Percentiles rank a stretch among this genome's conserved stretches.
Evolutionary conservation across 495 filamentous ascomycete genomes (phyloP).

Genomic region (Aspergillus carlsbadensis): DNA sequence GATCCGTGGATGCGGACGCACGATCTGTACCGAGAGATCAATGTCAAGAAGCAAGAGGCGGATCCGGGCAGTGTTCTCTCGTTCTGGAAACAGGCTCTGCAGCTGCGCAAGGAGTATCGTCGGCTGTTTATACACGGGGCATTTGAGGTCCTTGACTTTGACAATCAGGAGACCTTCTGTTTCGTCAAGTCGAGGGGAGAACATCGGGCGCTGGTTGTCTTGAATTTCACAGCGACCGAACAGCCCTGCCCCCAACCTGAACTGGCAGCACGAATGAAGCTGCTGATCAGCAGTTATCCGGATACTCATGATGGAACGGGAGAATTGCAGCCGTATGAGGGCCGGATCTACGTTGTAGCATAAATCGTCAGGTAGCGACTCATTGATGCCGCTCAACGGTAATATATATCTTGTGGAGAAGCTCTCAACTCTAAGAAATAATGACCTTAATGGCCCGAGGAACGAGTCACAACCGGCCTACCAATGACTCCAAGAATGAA

Average conservation of each 20-base stretch:
- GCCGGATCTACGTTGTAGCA: conserved; percentile 17
- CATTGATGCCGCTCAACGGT: too few relatives aligned
- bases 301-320: neutral
- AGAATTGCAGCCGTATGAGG: conserved; percentile 22
- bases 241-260: conserved; percentile 8
- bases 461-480: too few relatives aligned
- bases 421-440: too few relatives aligned
- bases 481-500: too few relatives aligned
- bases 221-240: conserved; percentile 22
- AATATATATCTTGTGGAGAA: too few relatives aligned
- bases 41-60: conserved; percentile 40
- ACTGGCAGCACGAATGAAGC: conserved; percentile 7
- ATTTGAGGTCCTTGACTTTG: conserved; percentile 43
- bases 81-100: conserved; percentile 47
- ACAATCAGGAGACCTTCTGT: conserved; percentile 34
- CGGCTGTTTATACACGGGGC: conserved; percentile 55
- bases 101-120: conserved; percentile 44
- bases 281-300: conserved; percentile 21
- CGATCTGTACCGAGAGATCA: conserved; percentile 42
- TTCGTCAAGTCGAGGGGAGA: conserved; percentile 21
- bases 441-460: too few relatives aligned
- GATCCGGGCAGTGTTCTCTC: conserved; percentile 38
- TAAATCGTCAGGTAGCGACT: too few relatives aligned
- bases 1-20: conserved; percentile 55
- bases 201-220: conserved; percentile 15